Conservation (phyloP, 1,284 basidiomycete species). For the Pyrrhoderma noxium region DNA sequence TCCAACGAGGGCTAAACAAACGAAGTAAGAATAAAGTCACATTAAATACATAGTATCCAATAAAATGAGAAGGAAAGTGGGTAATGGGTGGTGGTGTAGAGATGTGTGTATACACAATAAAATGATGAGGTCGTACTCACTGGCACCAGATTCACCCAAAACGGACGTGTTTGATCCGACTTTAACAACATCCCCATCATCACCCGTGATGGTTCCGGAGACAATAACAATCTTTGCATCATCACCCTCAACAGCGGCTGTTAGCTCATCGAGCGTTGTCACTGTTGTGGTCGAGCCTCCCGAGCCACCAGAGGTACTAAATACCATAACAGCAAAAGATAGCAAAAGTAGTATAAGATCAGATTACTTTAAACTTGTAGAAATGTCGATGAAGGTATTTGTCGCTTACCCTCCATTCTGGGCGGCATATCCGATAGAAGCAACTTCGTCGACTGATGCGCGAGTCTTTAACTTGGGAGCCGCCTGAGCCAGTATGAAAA, state of each 20-base stretch:
- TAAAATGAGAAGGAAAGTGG: too few species aligned
- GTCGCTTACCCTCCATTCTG: conserved; percentile 33
- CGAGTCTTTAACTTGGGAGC: conserved; percentile 25
- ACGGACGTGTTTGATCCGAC: conserved; percentile 40
- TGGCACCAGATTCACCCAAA: conserved; percentile 28
- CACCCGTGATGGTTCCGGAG: conserved; percentile 36
- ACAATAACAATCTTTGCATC: conserved; percentile 41
- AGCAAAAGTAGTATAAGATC: too few species aligned
- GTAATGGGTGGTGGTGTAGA: too few species aligned
- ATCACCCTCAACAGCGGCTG: conserved; percentile 34
- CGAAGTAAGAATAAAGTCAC: too few species aligned
- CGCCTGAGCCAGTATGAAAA: not conserved
- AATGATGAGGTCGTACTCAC: too few species aligned
- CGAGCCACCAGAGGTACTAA: conserved; percentile 37
- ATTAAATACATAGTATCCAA: too few species aligned
- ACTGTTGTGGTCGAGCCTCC: conserved; percentile 39
- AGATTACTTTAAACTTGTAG: not conserved
- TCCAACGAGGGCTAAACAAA: conserved; percentile 33
- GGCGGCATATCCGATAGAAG: conserved; percentile 36
- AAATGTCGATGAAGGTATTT: not conserved
- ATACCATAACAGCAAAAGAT: too few species aligned
- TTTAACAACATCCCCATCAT: conserved; percentile 29
- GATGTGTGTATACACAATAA: too few species aligned
- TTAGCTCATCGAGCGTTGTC: conserved; percentile 35
- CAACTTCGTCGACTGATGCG: conserved; percentile 31